These are phyloP conservation scores for Vickermania spadyakhi DNA, from an alignment of 208 protist species.

Conservation along the genomic window DNA sequence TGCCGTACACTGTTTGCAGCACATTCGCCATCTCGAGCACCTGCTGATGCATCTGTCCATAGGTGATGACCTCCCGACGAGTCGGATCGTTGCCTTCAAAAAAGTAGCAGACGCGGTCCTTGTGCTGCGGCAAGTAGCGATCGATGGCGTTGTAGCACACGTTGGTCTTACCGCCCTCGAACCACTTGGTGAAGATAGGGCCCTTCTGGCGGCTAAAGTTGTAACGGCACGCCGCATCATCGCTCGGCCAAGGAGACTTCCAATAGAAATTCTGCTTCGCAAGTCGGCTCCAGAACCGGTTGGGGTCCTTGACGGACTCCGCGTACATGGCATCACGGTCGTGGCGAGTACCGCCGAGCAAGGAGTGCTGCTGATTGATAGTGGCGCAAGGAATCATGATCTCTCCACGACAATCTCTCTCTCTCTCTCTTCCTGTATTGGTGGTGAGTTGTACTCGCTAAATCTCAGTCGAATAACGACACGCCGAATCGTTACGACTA, in stretches of 20 bases:
- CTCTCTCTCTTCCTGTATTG: too few relatives aligned
- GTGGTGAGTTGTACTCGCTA: too few relatives aligned
- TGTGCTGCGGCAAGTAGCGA: constrained; percentile 55
- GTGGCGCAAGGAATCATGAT: not conserved
- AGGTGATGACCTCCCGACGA: constrained; percentile 55
- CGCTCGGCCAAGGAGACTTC: constrained; percentile 17
- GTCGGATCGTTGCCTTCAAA: constrained; percentile 81
- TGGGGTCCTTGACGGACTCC: constrained; percentile 21
- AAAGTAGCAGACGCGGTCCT: constrained; percentile 76
- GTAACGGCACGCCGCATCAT: constrained; percentile 15
- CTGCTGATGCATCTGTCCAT: constrained; percentile 69
- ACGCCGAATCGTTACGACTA: too few relatives aligned
- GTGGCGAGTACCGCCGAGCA: constrained; percentile 6
- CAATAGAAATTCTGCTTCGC: constrained; percentile 20
- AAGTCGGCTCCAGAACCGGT: constrained; percentile 19
- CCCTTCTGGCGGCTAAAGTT: constrained; percentile 40
- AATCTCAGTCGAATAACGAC: too few relatives aligned
- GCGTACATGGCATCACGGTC: constrained; percentile 18
- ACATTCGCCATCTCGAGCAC: constrained; percentile 88
- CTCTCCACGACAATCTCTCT: too few relatives aligned
- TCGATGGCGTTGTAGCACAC: constrained; percentile 88
- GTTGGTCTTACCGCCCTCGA: constrained; percentile 32
- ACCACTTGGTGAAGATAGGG: constrained; percentile 48
- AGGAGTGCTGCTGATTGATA: constrained; percentile 13
- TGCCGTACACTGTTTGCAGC: constrained; percentile 73